Conservation (phyloP, 257 asterid species). For the Ballota nigra region DNA sequence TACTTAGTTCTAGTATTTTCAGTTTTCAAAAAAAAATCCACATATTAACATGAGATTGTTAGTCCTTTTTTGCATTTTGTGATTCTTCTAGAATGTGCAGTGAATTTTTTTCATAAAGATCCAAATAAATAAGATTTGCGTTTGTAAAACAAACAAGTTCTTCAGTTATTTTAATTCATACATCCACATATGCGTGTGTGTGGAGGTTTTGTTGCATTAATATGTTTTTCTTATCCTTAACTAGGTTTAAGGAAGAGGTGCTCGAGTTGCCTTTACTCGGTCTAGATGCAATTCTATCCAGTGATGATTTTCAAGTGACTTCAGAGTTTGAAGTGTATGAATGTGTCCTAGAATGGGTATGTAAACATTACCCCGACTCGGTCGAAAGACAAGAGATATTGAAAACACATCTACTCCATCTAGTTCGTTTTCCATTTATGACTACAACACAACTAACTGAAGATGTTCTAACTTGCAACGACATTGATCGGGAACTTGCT, state of each 20-base stretch:
- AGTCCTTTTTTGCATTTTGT: too few species aligned
- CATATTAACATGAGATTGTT: too few species aligned
- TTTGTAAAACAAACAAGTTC: too few species aligned
- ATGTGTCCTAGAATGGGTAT: slow-evolving; percentile 61
- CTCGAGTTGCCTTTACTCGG: slow-evolving; percentile 62
- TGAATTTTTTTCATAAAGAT: too few species aligned
- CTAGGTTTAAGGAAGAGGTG: slow-evolving; percentile 65
- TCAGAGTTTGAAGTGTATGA: slow-evolving; percentile 70
- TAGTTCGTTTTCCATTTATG: background rate
- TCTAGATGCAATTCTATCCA: slow-evolving; percentile 56
- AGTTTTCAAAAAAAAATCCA: too few species aligned
- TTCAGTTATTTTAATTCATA: too few species aligned
- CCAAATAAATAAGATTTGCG: too few species aligned
- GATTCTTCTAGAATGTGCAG: too few species aligned
- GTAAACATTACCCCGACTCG: slow-evolving; percentile 31
- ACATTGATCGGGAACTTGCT: background rate
- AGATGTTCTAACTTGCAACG: background rate
- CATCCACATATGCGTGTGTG: too few species aligned
- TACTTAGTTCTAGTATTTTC: too few species aligned
- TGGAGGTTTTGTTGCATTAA: background rate
- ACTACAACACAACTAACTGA: background rate
- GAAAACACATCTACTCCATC: background rate
- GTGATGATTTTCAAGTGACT: slow-evolving; percentile 69
- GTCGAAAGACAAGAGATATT: background rate
- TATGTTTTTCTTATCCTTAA: too few species aligned